Evolutionary conservation across 2,329 filamentous ascomycete genomes (phyloP), one percentile per base, ranked within the genome.

Genomic region (Xylariaceae sp.): DNA sequence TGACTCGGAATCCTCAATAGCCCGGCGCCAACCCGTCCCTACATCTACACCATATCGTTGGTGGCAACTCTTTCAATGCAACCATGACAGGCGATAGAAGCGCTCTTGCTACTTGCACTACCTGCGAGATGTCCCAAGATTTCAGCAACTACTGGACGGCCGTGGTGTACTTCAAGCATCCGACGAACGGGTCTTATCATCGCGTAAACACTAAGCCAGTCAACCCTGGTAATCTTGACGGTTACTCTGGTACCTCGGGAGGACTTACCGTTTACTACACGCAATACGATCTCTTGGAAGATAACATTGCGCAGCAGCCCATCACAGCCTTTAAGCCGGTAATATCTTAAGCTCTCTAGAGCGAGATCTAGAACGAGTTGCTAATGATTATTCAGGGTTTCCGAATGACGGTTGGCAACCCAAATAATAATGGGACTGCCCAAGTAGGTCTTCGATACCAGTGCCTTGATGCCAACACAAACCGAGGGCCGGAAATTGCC

Each of bases 331-430:
- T 73, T 55, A 65, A 61, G 44, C 64, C 67, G 10, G 64, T 67
- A 52, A 52, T 7, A 20, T 11, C 7, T 14, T 12, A 16, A 12
- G 17, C 45, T 49, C 1, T 12, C 6, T 20, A 6, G 3, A 19
- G 10, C 10, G 20, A 11, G 16, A 3, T 19, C 17, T 25, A 3
- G 23, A 7, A 21, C 6, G 17, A 38, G 14, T 7, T 16, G 33
- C 42, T 50, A 39, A 55, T 25, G 32, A 14, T 23, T 27, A n/a
- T 21, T 19, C 33, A 66, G 63, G 67, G 68, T 21, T 72, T 72
- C 58, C 64, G 69, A 38, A 71, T 71, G 69, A 64, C 65, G 5
- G 63, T 70, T n/a, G 69, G 68, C 37, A 66, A 59, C 40, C 56
- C 56, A 21, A 57, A 52, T 11, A 38, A 43, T 6, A 49, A 44